Conservation (phyloP, 2,329 filamentous ascomycete species). For the Alternaria alternata region DNA sequence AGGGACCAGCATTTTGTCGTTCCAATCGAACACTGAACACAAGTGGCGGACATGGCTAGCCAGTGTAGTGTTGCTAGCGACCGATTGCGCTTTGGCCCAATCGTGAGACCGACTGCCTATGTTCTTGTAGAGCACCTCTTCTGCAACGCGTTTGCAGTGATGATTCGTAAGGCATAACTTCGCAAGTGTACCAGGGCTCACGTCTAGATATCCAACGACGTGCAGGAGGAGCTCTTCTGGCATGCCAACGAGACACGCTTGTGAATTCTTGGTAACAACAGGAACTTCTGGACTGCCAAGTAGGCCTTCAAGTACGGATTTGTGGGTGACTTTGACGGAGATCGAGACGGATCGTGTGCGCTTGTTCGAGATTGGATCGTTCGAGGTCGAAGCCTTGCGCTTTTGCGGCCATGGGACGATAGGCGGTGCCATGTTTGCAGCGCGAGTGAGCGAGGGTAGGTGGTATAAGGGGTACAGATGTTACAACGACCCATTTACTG, state of each 20-base stretch:
- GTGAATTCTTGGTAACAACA: not conserved
- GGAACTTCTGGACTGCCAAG: not conserved
- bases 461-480: not conserved
- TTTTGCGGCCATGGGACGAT: not conserved
- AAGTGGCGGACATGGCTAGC: not conserved
- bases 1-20: too few relatives aligned
- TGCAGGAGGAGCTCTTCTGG: slow-evolving; percentile 17
- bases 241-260: slow-evolving; percentile 9
- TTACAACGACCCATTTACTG: not conserved
- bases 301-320: fast-evolving
- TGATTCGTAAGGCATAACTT: slow-evolving; percentile 6
- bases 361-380: not conserved
- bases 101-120: not conserved
- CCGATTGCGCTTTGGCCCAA: not conserved
- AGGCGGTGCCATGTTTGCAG: not conserved
- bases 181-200: not conserved
- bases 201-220: not conserved
- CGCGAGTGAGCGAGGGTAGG: not conserved
- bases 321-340: not conserved
- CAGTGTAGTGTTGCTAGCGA: not conserved
- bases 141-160: slow-evolving; percentile 12
- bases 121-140: slow-evolving; percentile 6
- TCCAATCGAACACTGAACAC: not conserved
- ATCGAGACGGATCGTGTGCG: not conserved
- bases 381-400: slow-evolving; percentile 11